Conservation (phyloP, 441 rosid genomes). For the Erodium moschatum region DNA sequence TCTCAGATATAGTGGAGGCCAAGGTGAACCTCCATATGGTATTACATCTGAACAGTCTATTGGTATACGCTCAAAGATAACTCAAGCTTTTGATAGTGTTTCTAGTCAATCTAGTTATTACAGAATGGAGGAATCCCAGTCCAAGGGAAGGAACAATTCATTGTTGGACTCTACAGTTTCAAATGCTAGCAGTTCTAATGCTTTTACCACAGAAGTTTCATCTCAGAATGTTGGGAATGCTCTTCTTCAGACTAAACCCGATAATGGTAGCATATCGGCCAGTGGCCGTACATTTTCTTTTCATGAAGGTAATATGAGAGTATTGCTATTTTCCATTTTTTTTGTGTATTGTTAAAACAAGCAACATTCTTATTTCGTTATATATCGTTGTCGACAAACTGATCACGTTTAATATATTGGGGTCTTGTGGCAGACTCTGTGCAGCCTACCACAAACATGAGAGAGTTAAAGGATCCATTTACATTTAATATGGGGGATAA, state of each 20-base stretch:
- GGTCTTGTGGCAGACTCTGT: constrained; percentile 33
- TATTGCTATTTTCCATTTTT: constrained; percentile 9
- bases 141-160: constrained; percentile 33
- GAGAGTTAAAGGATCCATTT: constrained; percentile 27
- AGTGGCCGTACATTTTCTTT: constrained; percentile 30
- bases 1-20: constrained; percentile 19
- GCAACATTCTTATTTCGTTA: not conserved
- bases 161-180: constrained; percentile 14
- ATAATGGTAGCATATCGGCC: constrained; percentile 23
- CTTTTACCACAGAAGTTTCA: not conserved
- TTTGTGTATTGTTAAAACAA: not conserved
- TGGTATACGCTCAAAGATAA: constrained; percentile 24
- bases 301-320: constrained; percentile 30
- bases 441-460: constrained; percentile 28
- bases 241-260: constrained; percentile 22
- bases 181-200: not conserved
- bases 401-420: constrained; percentile 13
- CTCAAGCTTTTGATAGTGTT: constrained; percentile 27
- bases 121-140: constrained; percentile 22
- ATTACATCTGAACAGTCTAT: constrained; percentile 21
- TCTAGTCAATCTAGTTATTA: constrained; percentile 24
- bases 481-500: constrained; percentile 29
- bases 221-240: constrained; percentile 13
- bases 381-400: constrained; percentile 12
- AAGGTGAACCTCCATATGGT: constrained; percentile 26